These are phyloP conservation scores for Penicillium fimorum DNA, from an alignment of 495 filamentous ascomycete genomes.

Conservation along the genomic window DNA sequence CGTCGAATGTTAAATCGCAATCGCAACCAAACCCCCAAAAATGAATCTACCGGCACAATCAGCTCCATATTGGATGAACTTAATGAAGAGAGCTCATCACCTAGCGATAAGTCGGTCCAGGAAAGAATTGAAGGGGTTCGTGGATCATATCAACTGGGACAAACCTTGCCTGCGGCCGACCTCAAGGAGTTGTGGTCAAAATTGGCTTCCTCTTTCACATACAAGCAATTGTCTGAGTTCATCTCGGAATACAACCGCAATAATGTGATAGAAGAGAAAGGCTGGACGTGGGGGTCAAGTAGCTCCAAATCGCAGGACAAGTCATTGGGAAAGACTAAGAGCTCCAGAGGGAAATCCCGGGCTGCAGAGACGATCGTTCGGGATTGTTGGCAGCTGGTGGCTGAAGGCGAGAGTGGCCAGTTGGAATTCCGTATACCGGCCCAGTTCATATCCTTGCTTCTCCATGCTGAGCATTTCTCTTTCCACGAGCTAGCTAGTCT, in stretches of 20 bases:
- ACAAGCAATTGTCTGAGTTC: constrained; percentile 35
- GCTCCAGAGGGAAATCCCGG: constrained; percentile 31
- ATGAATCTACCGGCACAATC: constrained; percentile 12
- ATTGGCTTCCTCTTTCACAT: constrained; percentile 37
- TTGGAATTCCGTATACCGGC: constrained; percentile 39
- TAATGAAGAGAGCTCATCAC: constrained; percentile 18
- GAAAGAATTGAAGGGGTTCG: constrained; percentile 30
- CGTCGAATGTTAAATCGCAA: constrained; percentile 10
- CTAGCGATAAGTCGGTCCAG: constrained; percentile 11
- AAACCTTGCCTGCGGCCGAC: constrained; percentile 26
- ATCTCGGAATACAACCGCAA: constrained; percentile 9
- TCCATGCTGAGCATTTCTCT: constrained; percentile 36
- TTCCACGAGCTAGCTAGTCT: constrained; percentile 44
- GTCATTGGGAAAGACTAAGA: constrained; percentile 15
- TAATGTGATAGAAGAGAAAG: not conserved
- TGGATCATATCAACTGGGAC: constrained; percentile 12
- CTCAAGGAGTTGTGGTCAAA: constrained; percentile 30
- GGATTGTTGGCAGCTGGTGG: constrained; percentile 43
- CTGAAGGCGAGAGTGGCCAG: constrained; percentile 40
- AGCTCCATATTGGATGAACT: constrained; percentile 33
- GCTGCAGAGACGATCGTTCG: constrained; percentile 42
- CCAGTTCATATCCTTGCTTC: constrained; percentile 27
- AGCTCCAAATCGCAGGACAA: not conserved
- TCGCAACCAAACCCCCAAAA: constrained; percentile 5
- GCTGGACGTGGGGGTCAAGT: constrained; percentile 28